Evolutionary conservation across 257 asterid genomes (phyloP), one percentile per base, ranked within the genome.

Genomic region (Linderniella brevidens): DNA sequence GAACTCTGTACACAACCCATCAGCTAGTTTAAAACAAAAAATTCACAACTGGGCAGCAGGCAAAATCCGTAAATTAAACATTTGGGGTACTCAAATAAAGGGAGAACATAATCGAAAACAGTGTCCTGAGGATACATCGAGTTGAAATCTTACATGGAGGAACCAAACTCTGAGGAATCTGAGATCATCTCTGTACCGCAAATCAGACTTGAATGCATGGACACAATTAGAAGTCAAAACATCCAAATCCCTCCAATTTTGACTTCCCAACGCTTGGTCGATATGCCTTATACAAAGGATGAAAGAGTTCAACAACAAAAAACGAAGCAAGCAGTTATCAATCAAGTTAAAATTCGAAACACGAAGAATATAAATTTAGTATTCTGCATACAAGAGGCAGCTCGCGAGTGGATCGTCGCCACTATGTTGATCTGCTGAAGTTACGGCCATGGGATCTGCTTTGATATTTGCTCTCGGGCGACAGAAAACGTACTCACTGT

Each of bases 161-260:
- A 85, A 71, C 94, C 98, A 90, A 54, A 85, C 70, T 75, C 79
- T 79, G 66, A 90, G 94, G 69, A 81, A 90, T 75, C 98, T 75
- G 79, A 66, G 55, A 61, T 90, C 99, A 52, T 79, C 67, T 49
- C 65, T 61, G 58, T 77, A 90, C 32, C 75, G 93, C 47, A 71
- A 68, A 55, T 81, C 77, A 54, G 54, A 53, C 70, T 79, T 85
- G 74, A 85, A 85, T 19, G 63, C 65, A 49, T 56, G 36, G 38
- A 85, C 70, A 49, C 96, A 90, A 3, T 68, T 50, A 7, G 64
- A 56, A 3, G 72, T 50, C 41, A 77, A 75, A 49, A 48, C 68
- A 15, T 75, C 69, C 18, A 85, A 58, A 50, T 64, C 74, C 14
- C 41, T 20, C 47, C 70, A 64, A 38, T 38, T 58, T 54, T 39